A percentile compares a stretch with the other conserved stretches of the same genome.
Evolutionary conservation across 2,329 filamentous ascomycete species (phyloP).

Genomic region (Elsinoe batatas): DNA sequence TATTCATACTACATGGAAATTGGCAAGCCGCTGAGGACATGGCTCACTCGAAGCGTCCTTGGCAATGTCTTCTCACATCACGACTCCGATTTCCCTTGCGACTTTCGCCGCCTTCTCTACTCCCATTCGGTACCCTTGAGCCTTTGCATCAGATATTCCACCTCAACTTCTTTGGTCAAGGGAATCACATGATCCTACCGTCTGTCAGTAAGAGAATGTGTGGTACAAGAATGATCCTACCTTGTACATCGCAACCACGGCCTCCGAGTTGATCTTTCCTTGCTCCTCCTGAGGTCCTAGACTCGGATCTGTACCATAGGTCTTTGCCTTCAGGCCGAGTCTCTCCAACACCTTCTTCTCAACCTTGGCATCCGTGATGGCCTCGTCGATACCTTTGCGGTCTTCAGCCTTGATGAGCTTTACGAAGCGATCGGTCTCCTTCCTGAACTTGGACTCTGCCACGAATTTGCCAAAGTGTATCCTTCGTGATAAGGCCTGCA

Average conservation of each 20-base stretch:
- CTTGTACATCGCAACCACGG: constrained; percentile 79
- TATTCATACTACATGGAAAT: no score
- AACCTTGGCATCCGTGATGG: constrained; percentile 82
- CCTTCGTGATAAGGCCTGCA: constrained; percentile 80
- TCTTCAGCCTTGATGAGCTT: constrained; percentile 73
- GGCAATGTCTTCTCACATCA: no score
- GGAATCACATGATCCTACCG: constrained; percentile 78
- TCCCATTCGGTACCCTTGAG: constrained; percentile 50
- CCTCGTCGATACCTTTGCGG: constrained; percentile 68
- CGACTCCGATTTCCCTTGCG: no score
- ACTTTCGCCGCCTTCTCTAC: constrained; percentile 18
- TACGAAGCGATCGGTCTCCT: constrained; percentile 71
- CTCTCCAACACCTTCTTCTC: constrained; percentile 87
- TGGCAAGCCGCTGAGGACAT: no score
- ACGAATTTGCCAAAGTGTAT: constrained; percentile 99
- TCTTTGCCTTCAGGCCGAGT: constrained; percentile 77
- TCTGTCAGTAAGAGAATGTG: constrained; percentile 15
- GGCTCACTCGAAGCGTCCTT: no score
- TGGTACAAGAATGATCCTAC: constrained; percentile 18
- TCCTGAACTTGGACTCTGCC: constrained; percentile 86
- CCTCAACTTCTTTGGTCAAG: constrained; percentile 94
- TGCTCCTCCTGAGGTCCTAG: constrained; percentile 42
- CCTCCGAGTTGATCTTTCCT: constrained; percentile 83
- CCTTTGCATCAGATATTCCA: constrained; percentile 95
- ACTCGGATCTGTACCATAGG: constrained; percentile 85